Conservation (phyloP, 495 filamentous ascomycete genomes). For the Baudoinia panamericana region DNA sequence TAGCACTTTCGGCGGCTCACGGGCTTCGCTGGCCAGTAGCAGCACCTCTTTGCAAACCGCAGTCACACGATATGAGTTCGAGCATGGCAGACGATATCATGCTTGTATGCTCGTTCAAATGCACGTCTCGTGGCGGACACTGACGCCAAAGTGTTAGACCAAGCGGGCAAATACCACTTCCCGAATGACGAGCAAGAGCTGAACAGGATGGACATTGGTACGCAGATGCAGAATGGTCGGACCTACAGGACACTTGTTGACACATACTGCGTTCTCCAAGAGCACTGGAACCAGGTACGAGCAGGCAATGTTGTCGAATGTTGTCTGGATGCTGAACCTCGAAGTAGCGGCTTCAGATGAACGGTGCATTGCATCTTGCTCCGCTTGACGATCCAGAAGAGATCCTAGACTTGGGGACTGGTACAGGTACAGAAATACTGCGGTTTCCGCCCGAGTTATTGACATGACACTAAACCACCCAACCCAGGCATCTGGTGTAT, state of each 20-base stretch:
- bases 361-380: constrained; percentile 19
- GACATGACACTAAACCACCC: too few relatives aligned
- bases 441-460: too few relatives aligned
- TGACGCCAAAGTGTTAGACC: constrained; percentile 4
- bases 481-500: constrained; percentile 7
- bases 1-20: constrained; percentile 7
- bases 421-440: too few relatives aligned
- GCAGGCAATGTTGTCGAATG: too few relatives aligned
- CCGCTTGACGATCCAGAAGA: constrained; percentile 17
- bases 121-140: background rate
- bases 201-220: constrained; percentile 24
- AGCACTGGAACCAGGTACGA: constrained; percentile 10
- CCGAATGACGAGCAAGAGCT: constrained; percentile 14
- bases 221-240: too few relatives aligned
- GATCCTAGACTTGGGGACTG: constrained; percentile 26
- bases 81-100: constrained; percentile 20
- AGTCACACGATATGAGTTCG: constrained; percentile 15
- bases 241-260: too few relatives aligned
- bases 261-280: too few relatives aligned
- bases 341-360: constrained; percentile 15
- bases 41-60: constrained; percentile 15
- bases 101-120: background rate
- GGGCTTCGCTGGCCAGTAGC: constrained; percentile 6
- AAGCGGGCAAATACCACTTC: constrained; percentile 15
- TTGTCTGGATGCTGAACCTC: too few relatives aligned